Conservation (phyloP, 768 basidiomycete genomes). For the Suillus decipiens region DNA sequence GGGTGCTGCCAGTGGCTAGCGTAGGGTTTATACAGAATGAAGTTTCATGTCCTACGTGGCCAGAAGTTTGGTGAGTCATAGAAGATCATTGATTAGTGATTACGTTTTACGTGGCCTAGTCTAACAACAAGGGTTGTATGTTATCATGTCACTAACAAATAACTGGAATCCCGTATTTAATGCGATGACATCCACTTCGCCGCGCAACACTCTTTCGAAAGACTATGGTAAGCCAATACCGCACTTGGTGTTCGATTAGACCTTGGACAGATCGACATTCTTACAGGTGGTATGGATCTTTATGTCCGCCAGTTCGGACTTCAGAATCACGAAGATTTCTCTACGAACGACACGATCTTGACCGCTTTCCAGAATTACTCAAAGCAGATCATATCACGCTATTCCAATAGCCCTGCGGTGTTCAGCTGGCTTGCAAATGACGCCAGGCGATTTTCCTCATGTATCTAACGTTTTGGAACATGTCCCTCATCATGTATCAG, state of each 20-base stretch:
- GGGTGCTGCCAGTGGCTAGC: too few relatives aligned
- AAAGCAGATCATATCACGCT: slow-evolving; percentile 38
- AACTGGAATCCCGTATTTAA: slow-evolving; percentile 53
- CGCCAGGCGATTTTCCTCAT: slow-evolving; percentile 1
- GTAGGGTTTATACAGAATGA: too few relatives aligned
- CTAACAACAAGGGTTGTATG: slow-evolving; percentile 53
- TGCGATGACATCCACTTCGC: slow-evolving; percentile 39
- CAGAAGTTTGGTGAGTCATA: too few relatives aligned
- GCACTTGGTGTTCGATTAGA: slow-evolving; percentile 18
- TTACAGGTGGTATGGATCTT: slow-evolving; percentile 64
- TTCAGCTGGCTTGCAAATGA: slow-evolving; percentile 47
- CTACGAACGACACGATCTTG: slow-evolving; percentile 55
- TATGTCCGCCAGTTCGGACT: slow-evolving; percentile 59
- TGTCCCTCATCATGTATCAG: background rate
- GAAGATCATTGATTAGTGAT: too few relatives aligned
- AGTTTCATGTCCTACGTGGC: too few relatives aligned
- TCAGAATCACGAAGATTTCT: slow-evolving; percentile 58
- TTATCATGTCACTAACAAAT: slow-evolving; percentile 61
- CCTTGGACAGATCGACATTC: slow-evolving; percentile 51
- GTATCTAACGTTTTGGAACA: slow-evolving; percentile 1
- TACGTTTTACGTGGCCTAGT: too few relatives aligned
- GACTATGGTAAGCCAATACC: slow-evolving; percentile 45
- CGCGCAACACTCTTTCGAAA: slow-evolving; percentile 43
- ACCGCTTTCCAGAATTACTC: slow-evolving; percentile 42
- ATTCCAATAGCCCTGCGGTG: slow-evolving; percentile 56